phyloP scores from a whole-genome alignment of 768 basidiomycete genomes.

The Termitomyces heimii region DNA sequence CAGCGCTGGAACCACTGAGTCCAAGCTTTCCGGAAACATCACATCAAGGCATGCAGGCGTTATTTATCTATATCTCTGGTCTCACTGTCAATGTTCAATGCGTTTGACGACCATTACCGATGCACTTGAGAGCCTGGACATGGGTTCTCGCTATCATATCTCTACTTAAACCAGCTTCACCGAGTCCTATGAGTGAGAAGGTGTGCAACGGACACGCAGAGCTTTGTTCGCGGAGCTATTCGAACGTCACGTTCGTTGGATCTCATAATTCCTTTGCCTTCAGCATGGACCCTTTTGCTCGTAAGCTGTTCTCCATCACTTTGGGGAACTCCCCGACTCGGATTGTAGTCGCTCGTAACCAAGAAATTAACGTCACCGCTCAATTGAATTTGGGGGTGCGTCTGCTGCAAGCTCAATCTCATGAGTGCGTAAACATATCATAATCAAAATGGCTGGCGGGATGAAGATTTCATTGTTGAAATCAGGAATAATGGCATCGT shows the following conservation, averaged over 20 bases:
- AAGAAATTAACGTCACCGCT: slow-evolving; percentile 24
- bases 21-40: neutral
- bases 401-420: slow-evolving; percentile 23
- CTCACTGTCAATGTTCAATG: neutral
- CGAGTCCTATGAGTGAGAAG: slow-evolving; percentile 21
- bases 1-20: neutral
- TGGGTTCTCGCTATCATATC: neutral
- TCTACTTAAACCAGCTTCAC: neutral
- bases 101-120: neutral
- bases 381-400: slow-evolving; percentile 20
- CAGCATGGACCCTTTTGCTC: too few relatives aligned
- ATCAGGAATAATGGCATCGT: slow-evolving; percentile 30
- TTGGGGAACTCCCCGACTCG: neutral
- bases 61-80: neutral
- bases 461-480: neutral
- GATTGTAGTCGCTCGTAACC: slow-evolving; percentile 32
- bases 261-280: too few relatives aligned
- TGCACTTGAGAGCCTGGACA: neutral
- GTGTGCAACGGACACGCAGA: slow-evolving; percentile 55
- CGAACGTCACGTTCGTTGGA: slow-evolving; percentile 35
- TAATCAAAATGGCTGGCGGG: neutral
- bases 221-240: slow-evolving; percentile 21
- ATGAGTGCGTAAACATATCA: neutral
- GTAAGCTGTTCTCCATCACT: too few relatives aligned
- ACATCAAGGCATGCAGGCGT: neutral